Conservation (phyloP, 176 grass and related monocot species). For the Ensete glaucum region DNA sequence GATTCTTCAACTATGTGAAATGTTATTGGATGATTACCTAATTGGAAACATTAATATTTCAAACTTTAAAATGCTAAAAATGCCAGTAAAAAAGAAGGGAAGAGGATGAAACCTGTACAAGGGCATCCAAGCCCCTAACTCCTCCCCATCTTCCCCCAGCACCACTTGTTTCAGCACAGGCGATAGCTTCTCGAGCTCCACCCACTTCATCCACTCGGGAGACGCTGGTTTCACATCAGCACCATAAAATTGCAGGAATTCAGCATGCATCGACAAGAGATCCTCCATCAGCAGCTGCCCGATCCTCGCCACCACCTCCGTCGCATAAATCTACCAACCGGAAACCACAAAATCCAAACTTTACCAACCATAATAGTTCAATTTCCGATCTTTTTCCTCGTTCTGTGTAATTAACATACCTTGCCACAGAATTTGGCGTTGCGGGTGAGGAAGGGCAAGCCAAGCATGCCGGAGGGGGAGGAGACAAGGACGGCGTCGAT, state of each 20-base stretch:
- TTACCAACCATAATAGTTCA: not conserved
- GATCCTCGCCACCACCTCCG: slow-evolving; percentile 48
- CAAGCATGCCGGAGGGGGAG: slow-evolving; percentile 56
- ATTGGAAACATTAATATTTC: not conserved
- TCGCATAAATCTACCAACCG: slow-evolving; percentile 57
- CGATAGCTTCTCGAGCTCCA: slow-evolving; percentile 33
- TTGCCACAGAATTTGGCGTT: slow-evolving; percentile 48
- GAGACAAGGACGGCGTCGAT: slow-evolving; percentile 63
- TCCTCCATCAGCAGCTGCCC: slow-evolving; percentile 79
- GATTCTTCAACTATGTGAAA: not conserved
- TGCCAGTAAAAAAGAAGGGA: not conserved
- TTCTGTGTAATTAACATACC: slow-evolving; percentile 16
- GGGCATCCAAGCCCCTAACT: slow-evolving; percentile 46
- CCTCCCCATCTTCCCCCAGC: slow-evolving; percentile 29
- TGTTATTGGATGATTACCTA: not conserved
- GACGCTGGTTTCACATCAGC: slow-evolving; percentile 19
- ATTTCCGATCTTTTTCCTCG: not conserved
- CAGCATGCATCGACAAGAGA: slow-evolving; percentile 56
- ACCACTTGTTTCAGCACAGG: slow-evolving; percentile 27
- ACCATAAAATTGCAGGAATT: slow-evolving; percentile 69
- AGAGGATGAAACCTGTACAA: slow-evolving; percentile 55
- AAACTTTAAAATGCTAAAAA: not conserved
- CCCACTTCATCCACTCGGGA: slow-evolving; percentile 71
- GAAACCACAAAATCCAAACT: not conserved
- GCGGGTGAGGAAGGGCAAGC: slow-evolving; percentile 75